These are phyloP conservation scores for Debaryomyces maramus DNA, from an alignment of 805 yeast species.

Conservation along the genomic window DNA sequence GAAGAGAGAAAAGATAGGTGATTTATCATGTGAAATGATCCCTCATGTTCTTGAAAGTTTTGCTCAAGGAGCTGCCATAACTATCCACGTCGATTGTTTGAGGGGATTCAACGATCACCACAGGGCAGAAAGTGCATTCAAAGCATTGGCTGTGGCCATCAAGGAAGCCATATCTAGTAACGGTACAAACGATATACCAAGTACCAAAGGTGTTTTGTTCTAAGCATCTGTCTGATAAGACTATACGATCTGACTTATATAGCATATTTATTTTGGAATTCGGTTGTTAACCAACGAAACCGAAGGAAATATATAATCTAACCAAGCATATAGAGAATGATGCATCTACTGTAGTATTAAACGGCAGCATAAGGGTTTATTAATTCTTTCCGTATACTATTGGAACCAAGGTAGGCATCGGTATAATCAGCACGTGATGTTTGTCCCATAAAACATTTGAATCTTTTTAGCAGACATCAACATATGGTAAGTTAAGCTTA, in stretches of 20 bases:
- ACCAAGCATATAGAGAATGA: too few relatives aligned
- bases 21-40: slow-evolving; percentile 90
- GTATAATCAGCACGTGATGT: background rate
- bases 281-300: too few relatives aligned
- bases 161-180: slow-evolving; percentile 80
- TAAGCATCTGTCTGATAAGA: slow-evolving; percentile 20
- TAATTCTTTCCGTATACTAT: too few relatives aligned
- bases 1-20: slow-evolving; percentile 91
- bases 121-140: slow-evolving; percentile 93
- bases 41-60: slow-evolving; percentile 96
- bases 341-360: too few relatives aligned
- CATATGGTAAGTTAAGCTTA: too few relatives aligned
- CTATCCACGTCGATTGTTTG: slow-evolving; percentile 91
- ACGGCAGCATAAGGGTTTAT: too few relatives aligned
- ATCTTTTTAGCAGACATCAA: too few relatives aligned
- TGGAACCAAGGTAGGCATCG: too few relatives aligned
- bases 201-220: slow-evolving; percentile 92
- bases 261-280: too few relatives aligned
- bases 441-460: background rate
- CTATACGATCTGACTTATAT: background rate
- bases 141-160: slow-evolving; percentile 91
- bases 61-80: slow-evolving; percentile 87
- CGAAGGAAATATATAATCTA: too few relatives aligned
- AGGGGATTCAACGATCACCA: slow-evolving; percentile 96
- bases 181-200: slow-evolving; percentile 89